A percentile compares a stretch with the other conserved stretches of the same genome.
phyloP scores from a whole-genome alignment of 441 rosid genomes.

The Erodium chrysanthum region DNA sequence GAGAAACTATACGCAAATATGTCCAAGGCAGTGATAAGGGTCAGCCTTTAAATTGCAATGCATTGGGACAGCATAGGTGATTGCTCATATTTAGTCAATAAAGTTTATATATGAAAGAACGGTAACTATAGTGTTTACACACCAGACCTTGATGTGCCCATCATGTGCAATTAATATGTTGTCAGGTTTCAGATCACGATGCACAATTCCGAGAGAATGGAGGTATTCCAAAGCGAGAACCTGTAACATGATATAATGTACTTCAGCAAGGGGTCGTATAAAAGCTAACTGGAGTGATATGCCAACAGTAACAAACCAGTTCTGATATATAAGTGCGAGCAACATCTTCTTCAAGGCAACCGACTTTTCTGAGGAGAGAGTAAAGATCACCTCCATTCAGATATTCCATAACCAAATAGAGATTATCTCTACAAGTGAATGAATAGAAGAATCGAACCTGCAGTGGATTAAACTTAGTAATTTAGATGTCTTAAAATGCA shows the following conservation, averaged over 20 bases:
- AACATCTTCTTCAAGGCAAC: slow-evolving; percentile 72
- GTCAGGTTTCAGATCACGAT: slow-evolving; percentile 49
- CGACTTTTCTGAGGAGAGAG: slow-evolving; percentile 67
- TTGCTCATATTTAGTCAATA: not conserved
- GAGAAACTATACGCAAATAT: not conserved
- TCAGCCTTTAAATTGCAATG: not conserved
- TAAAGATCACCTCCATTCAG: slow-evolving; percentile 81
- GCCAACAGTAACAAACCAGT: slow-evolving; percentile 46
- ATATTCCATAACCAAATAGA: slow-evolving; percentile 87
- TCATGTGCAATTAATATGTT: slow-evolving; percentile 73
- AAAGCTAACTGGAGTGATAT: slow-evolving; percentile 15
- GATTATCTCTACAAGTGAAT: slow-evolving; percentile 79
- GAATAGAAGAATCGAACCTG: slow-evolving; percentile 86
- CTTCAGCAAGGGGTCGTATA: slow-evolving; percentile 8
- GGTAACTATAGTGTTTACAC: slow-evolving; percentile 17
- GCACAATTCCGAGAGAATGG: slow-evolving; percentile 41
- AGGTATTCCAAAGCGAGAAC: slow-evolving; percentile 88
- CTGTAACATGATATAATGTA: slow-evolving; percentile 31
- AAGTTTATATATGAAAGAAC: not conserved
- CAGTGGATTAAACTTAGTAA: slow-evolving; percentile 20
- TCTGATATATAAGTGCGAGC: slow-evolving; percentile 78
- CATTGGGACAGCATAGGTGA: slow-evolving; percentile 2
- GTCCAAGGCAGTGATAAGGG: not conserved
- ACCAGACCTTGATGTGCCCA: slow-evolving; percentile 81
- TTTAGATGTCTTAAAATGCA: slow-evolving; percentile 11